Evolutionary conservation across 2,329 filamentous ascomycete species (phyloP).

Genomic region (Penicillium verrucosum): DNA sequence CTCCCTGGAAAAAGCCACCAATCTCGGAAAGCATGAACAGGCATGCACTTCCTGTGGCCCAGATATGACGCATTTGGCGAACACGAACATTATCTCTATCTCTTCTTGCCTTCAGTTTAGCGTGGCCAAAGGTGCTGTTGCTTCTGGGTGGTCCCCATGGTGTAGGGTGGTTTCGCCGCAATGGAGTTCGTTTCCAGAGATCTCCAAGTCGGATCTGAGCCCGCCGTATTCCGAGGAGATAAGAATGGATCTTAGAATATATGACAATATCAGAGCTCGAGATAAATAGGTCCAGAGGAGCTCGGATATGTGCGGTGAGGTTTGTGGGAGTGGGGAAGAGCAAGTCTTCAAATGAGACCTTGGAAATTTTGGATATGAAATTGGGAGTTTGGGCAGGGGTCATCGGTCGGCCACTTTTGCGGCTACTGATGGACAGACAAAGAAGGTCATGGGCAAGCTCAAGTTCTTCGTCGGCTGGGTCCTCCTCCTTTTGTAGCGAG

Average conservation of each 20-base stretch:
- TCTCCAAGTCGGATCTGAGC: slow-evolving; percentile 80
- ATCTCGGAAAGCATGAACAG: slow-evolving; percentile 88
- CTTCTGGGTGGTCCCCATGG: slow-evolving; percentile 64
- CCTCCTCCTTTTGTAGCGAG: slow-evolving; percentile 74
- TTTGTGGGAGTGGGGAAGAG: slow-evolving; percentile 73
- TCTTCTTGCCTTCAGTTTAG: slow-evolving; percentile 60
- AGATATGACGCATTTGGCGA: slow-evolving; percentile 71
- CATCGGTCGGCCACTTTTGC: slow-evolving; percentile 31
- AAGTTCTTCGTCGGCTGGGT: slow-evolving; percentile 68
- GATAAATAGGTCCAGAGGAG: slow-evolving; percentile 86
- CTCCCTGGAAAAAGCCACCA: slow-evolving; percentile 83
- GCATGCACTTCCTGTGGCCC: slow-evolving; percentile 84
- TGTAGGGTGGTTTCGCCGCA: slow-evolving; percentile 73
- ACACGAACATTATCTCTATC: slow-evolving; percentile 62
- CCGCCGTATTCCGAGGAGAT: slow-evolving; percentile 78
- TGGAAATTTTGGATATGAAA: slow-evolving; percentile 39
- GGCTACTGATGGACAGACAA: slow-evolving; percentile 54
- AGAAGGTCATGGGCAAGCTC: slow-evolving; percentile 78
- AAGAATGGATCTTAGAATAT: slow-evolving; percentile 83
- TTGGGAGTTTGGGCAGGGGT: slow-evolving; percentile 22
- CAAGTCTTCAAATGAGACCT: slow-evolving; percentile 66
- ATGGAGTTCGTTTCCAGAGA: slow-evolving; percentile 78
- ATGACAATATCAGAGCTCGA: slow-evolving; percentile 69
- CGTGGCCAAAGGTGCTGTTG: slow-evolving; percentile 58
- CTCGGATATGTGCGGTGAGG: slow-evolving; percentile 68